Evolutionary conservation across 2,329 filamentous ascomycete species (phyloP).

Genomic region (Tolypocladium ovalisporum): DNA sequence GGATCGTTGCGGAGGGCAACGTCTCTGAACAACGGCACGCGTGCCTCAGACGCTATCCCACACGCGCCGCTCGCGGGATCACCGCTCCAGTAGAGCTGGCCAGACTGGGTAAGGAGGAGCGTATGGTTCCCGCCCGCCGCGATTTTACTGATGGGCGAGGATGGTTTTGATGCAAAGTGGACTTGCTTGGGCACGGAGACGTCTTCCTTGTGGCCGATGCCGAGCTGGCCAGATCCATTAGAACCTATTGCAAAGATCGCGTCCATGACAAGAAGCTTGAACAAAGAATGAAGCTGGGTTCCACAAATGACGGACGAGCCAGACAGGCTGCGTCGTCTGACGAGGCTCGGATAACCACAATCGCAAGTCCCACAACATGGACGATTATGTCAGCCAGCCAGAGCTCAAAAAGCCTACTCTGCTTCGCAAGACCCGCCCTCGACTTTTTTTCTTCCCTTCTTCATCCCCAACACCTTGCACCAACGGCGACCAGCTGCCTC

Average conservation of each 20-base stretch:
- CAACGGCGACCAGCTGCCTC: background rate
- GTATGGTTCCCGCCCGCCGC: conserved; percentile 80
- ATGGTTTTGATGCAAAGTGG: conserved; percentile 36
- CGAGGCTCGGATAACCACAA: background rate
- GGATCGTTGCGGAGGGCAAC: conserved; percentile 21
- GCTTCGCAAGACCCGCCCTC: background rate
- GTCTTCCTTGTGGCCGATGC: conserved; percentile 60
- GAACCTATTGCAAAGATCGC: conserved; percentile 60
- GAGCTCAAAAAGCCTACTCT: background rate
- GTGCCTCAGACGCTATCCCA: conserved; percentile 25
- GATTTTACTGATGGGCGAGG: conserved; percentile 25
- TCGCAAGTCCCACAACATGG: background rate
- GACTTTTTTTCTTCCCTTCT: conserved; percentile 6
- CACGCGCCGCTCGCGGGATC: conserved; percentile 45
- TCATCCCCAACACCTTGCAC: background rate
- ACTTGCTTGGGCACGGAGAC: conserved; percentile 55
- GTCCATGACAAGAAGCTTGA: conserved; percentile 23
- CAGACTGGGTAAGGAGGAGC: conserved; percentile 51
- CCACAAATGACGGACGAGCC: background rate
- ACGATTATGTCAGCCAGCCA: conserved; percentile 5
- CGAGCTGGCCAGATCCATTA: conserved; percentile 67
- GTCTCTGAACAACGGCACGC: conserved; percentile 26
- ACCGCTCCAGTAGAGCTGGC: conserved; percentile 55
- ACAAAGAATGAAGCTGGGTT: background rate
- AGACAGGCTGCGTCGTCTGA: background rate